Percentiles rank a stretch among this genome's conserved stretches.
Conservation (phyloP, 1,284 basidiomycete species). For the Malassezia dermatis region DNA sequence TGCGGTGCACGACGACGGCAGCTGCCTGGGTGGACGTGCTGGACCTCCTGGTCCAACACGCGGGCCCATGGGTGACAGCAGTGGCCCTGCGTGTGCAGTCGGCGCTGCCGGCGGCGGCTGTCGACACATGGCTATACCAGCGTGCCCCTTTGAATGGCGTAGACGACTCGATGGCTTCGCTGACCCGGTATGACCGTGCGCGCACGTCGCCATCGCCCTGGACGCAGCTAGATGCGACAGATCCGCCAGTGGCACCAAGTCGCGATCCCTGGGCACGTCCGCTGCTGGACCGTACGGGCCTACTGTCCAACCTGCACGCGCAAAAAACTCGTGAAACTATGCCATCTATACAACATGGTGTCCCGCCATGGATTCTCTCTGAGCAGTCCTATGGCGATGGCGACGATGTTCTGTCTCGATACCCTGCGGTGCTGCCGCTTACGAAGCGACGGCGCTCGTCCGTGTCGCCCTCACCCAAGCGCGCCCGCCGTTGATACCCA, state of each 20-base stretch:
- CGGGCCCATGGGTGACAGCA: neutral
- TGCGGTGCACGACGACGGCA: neutral
- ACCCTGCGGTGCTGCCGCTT: neutral
- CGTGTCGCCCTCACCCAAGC: neutral
- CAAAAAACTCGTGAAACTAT: slow-evolving; percentile 11
- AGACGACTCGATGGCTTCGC: neutral
- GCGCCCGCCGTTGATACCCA: neutral
- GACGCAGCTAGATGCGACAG: neutral
- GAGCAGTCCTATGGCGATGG: slow-evolving; percentile 13
- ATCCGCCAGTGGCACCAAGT: neutral
- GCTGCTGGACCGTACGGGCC: neutral
- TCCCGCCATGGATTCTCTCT: slow-evolving; percentile 1
- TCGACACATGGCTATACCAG: neutral
- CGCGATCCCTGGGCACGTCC: slow-evolving; percentile 6
- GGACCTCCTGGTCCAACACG: neutral
- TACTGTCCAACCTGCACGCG: neutral
- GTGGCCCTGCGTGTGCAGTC: neutral
- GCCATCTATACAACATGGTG: neutral
- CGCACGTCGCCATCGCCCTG: neutral
- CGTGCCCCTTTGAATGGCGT: neutral
- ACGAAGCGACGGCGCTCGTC: neutral
- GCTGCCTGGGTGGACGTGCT: neutral
- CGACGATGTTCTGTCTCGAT: slow-evolving; percentile 3
- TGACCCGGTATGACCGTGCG: neutral
- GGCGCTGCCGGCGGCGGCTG: neutral